Conservation (phyloP, 2,329 filamentous ascomycete genomes). For the Colletotrichum tabaci region DNA sequence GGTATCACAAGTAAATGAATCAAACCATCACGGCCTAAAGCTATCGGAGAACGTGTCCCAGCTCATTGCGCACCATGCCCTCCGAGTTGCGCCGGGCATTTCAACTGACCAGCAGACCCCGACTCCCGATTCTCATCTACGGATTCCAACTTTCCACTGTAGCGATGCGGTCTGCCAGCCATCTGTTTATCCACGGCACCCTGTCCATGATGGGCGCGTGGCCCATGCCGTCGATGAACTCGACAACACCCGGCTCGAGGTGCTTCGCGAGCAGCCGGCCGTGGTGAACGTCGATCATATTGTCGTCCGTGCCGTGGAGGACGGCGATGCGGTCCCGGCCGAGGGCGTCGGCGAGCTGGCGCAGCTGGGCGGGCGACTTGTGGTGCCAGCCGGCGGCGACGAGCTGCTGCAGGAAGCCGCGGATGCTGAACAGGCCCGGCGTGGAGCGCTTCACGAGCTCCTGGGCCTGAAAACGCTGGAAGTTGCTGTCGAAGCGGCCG, state of each 20-base stretch:
- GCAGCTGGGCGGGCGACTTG: slow-evolving; percentile 78
- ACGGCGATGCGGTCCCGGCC: slow-evolving; percentile 83
- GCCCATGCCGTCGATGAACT: slow-evolving; percentile 79
- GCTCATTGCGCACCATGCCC: neutral
- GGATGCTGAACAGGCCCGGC: slow-evolving; percentile 71
- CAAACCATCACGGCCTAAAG: slow-evolving; percentile 20
- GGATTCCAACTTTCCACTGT: slow-evolving; percentile 63
- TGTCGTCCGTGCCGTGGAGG: slow-evolving; percentile 81
- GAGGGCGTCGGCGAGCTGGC: slow-evolving; percentile 75
- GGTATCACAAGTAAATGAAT: slow-evolving; percentile 37
- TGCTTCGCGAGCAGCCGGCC: slow-evolving; percentile 77
- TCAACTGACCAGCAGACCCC: neutral
- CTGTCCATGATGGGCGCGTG: slow-evolving; percentile 84
- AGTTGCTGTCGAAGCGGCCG: slow-evolving; percentile 78
- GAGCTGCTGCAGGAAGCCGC: slow-evolving; percentile 83
- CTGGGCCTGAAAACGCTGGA: slow-evolving; percentile 85
- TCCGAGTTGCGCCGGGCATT: neutral
- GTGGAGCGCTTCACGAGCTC: slow-evolving; percentile 81
- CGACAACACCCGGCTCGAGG: slow-evolving; percentile 72
- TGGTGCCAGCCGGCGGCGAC: slow-evolving; percentile 85
- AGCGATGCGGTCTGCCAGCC: slow-evolving; percentile 71
- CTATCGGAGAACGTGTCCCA: neutral
- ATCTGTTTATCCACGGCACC: slow-evolving; percentile 75
- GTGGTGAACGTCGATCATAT: slow-evolving; percentile 83
- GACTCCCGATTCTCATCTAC: neutral